Conservation (phyloP, 129 eudicot genomes). For the Lonicera japonica region DNA sequence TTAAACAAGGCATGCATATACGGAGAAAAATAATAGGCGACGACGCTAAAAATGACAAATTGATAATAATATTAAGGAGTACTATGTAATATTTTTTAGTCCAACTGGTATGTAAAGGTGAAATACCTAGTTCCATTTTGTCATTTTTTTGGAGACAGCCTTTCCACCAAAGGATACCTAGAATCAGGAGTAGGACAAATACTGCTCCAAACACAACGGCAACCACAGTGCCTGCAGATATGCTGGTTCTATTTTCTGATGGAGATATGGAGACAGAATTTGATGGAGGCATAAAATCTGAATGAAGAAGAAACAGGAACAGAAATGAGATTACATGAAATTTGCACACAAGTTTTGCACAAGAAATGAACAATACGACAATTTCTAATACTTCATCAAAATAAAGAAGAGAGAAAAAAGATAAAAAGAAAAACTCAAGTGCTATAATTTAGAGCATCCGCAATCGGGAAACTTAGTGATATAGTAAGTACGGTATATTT, state of each 20-base stretch:
- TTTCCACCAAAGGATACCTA: slow-evolving; percentile 49
- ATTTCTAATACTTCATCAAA: background rate
- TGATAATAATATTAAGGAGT: too few relatives aligned
- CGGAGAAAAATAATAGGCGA: background rate
- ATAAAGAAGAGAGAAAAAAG: background rate
- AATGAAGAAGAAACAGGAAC: background rate
- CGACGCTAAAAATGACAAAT: background rate
- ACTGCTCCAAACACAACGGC: slow-evolving; percentile 43
- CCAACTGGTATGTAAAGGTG: too few relatives aligned
- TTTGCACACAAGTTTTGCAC: background rate
- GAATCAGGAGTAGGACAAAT: slow-evolving; percentile 17
- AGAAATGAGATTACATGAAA: background rate
- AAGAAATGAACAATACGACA: background rate
- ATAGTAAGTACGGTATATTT: too few relatives aligned
- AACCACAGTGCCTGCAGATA: slow-evolving; percentile 31
- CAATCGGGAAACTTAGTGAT: too few relatives aligned
- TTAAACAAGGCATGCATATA: background rate
- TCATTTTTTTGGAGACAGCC: slow-evolving; percentile 26
- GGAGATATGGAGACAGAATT: background rate
- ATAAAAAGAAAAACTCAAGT: too few relatives aligned
- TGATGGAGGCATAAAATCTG: slow-evolving; percentile 23
- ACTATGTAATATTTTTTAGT: too few relatives aligned
- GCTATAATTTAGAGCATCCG: too few relatives aligned
- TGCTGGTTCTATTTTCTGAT: slow-evolving; percentile 21
- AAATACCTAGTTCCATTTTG: slow-evolving; percentile 30